Evolutionary conservation across 345 rosid species (phyloP), one percentile per base, ranked within the genome.

Genomic region (Corchorus capsularis): DNA sequence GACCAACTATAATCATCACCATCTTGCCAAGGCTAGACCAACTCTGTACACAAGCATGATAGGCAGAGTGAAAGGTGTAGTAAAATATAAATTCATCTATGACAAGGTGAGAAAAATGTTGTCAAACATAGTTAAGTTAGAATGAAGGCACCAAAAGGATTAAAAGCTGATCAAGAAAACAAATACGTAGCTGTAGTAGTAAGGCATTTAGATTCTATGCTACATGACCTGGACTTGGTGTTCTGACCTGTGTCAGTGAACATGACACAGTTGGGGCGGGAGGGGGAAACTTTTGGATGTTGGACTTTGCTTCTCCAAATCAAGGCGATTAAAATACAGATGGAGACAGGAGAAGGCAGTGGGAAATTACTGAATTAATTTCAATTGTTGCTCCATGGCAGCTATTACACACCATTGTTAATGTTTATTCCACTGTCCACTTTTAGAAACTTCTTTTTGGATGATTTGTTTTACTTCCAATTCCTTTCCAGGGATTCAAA

Each of bases 401-500:
- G 19, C 56, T 14, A 53, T 53, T n/a, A 16, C 56, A 53, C 20
- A 5, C 8, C 56, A 16, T 53, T 53, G n/a, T 53, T 53, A 4
- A 53, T 53, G 8, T 27, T 27, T 27, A 27, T 34, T 32, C 10
- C 41, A 5, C 52, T 35, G 34, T 17, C 47, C 47, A 34, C 47
- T 35, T 52, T 10, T 16, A 22, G 39, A 35, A 32, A 68, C 19
- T 63, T 60, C 45, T 4, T 78, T 66, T 70, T 53, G 19, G 49
- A 67, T 57, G 57, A 75, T 39, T 57, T 66, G 35, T 60, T 66
- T 82, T 52, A 47, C 75, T 64, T 77, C 47, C 54, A 43, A 71
- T 61, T 82, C 77, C 63, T 68, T 69, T 75, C 52, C 86, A 92
- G 96, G 83, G 82, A 78, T 77, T 41, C 83, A 83, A 19, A 85